Evolutionary conservation across 192 early-diverging fungal genomes (phyloP), one percentile per base, ranked within the genome.

Genomic region (Dissophora globulifera): DNA sequence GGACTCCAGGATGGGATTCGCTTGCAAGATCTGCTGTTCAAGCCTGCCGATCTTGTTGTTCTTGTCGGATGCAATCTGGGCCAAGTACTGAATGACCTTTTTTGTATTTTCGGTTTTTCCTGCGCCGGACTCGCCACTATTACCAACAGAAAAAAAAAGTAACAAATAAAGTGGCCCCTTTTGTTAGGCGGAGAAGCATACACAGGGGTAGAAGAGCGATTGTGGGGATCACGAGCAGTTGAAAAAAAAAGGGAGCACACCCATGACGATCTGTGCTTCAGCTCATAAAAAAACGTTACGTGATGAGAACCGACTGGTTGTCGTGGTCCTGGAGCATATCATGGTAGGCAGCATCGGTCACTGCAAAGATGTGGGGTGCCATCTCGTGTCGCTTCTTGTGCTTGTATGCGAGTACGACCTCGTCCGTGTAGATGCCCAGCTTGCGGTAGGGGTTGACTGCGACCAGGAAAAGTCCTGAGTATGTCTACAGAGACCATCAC

Each of bases 101-200:
- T 99, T 99, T 16, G 97, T 99, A 83, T 98, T 98, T 84, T 99
- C 98, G 16, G 98, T 99, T 82, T 99, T 99, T 53, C 98, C 98
- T 7, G 96, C 97, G 47, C 98, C 98, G 27, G 96, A 97, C 84
- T 99, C 98, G 57, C 98, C 98, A 40, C 91, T 94, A 59, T 35
- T 23, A 12, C 58, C 23, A 22, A 46, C n/a, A 16, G n/a, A 58
- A 26, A 26, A 30, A 13, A 60, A 15, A 47, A 29, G n/a, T 56
- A 0, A 25, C 15, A 38, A 40, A 11, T 48, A 12, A 38, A 40
- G 8, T 48, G 16, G 20, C 40, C 55, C 55, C 41, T 22, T 43
- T 27, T 55, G 55, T 57, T 7, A 56, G 53, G 9, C 25, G 25
- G 26, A 29, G 22, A 64, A 1, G 31, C 20, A 31, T n/a, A n/a